Base-by-base conservation (phyloP, 495 filamentous ascomycete species). In the Podospora australis region DNA sequence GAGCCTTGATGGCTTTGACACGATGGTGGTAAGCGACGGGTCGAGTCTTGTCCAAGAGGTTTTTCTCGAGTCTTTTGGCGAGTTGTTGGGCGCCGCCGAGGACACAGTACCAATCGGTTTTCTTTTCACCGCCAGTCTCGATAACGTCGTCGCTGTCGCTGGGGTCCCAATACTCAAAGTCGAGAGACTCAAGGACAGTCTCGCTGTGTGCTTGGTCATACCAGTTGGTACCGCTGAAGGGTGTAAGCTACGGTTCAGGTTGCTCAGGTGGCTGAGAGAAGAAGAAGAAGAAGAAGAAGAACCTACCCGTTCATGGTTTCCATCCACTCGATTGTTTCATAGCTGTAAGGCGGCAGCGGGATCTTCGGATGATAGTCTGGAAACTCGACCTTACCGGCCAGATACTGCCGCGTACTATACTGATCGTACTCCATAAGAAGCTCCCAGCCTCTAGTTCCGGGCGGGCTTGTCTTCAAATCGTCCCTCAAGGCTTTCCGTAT, bases 191-290 rank as follows among this genome's bases (percentile, higher is more conserved):
- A 8, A 70, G 44, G 11, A 70, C 55, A 3, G 39, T 53, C 52
- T 71, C 68, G 14, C 43, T 50, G 7, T 60, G 53, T n/a, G 62
- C 59, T 44, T 66, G 56, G 46, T 71, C 68, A 41, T 35, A 55
- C 42, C 43, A 47, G 35, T 36, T 44, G 2, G 52, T 54, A 10
- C 26, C 46, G 17, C 19, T n/a, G n/a, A n/a, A n/a, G n/a, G n/a
- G n/a, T n/a, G n/a, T n/a, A n/a, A n/a, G n/a, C n/a, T n/a, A n/a
- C n/a, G n/a, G n/a, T n/a, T n/a, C n/a, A n/a, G n/a, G n/a, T n/a
- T n/a, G n/a, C n/a, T n/a, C n/a, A n/a, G n/a, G n/a, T n/a, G n/a
- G n/a, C n/a, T n/a, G n/a, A n/a, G n/a, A n/a, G n/a, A n/a, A n/a
- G n/a, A n/a, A n/a, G n/a, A n/a, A n/a, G n/a, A n/a, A n/a, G n/a